These are phyloP conservation scores for Tolypocladium amazonense DNA, from an alignment of 2,329 filamentous ascomycete genomes.

Conservation along the genomic window DNA sequence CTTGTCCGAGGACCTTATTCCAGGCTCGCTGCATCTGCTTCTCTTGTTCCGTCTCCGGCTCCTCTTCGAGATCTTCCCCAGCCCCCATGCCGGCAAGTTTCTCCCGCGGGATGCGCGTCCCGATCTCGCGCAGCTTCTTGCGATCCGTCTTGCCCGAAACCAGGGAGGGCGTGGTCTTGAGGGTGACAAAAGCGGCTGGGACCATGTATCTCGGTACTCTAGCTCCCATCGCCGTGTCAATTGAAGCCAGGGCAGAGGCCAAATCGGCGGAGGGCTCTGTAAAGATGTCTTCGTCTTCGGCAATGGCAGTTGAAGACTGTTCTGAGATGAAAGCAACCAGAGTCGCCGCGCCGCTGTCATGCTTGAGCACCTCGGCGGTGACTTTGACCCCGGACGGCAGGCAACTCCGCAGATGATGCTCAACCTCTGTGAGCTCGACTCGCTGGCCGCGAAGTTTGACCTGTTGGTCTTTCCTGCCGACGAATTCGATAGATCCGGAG, in stretches of 20 bases:
- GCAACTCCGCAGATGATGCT: conserved; percentile 34
- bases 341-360: conserved; percentile 30
- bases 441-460: conserved; percentile 57
- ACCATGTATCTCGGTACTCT: conserved; percentile 36
- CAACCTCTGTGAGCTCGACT: conserved; percentile 48
- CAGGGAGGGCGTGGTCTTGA: conserved; percentile 32
- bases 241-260: conserved; percentile 15
- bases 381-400: conserved; percentile 31
- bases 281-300: conserved; percentile 10
- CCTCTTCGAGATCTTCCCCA: conserved; percentile 10
- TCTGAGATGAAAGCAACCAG: conserved; percentile 35
- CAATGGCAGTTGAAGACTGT: conserved; percentile 1
- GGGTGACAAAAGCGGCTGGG: conserved; percentile 33
- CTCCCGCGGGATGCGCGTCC: conserved; percentile 27
- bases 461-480: conserved; percentile 57
- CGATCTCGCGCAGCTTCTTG: conserved; percentile 35
- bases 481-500: conserved; percentile 42
- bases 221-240: conserved; percentile 20
- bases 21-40: conserved; percentile 25
- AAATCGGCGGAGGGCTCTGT: conserved; percentile 21
- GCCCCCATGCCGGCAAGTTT: conserved; percentile 22
- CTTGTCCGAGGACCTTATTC: conserved; percentile 24
- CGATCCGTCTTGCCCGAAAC: conserved; percentile 40
- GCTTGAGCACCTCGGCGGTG: conserved; percentile 37
- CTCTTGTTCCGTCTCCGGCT: conserved; percentile 27